Evolutionary conservation across 1,284 basidiomycete genomes (phyloP), one percentile per base, ranked within the genome.

Genomic region (Trametes sp.): DNA sequence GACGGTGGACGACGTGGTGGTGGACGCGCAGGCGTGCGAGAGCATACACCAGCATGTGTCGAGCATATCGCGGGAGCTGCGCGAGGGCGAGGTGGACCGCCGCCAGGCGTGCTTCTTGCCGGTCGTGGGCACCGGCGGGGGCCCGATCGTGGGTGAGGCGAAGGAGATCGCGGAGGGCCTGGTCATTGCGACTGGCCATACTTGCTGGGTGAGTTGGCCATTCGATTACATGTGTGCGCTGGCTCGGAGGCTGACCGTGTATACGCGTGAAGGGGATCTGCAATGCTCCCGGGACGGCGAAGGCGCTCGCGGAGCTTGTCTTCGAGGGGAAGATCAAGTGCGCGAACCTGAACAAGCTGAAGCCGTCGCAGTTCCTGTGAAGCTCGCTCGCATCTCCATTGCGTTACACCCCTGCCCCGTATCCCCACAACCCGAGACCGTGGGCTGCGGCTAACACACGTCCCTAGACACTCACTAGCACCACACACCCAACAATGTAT

Each of bases 71-170:
- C 63, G 72, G 19, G 82, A 85, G 67, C 76, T 91, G 42, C 74
- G 81, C 48, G 79, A 81, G 44, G 87, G 84, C 0, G 69, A 61
- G 49, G 76, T 89, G 2, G 80, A 83, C 35, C 80, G 73, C 59
- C 77, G 80, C n/a, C 90, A 92, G 74, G 89, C 89, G 10, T 92
- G 89, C 70, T 91, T 85, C 71, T 72, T 92, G 55, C 88, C 89
- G 0, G 75, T 80, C n/a, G 84, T 87, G 19, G 76, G 72, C 57
- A 64, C 71, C 1, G 81, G 78, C 2, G 78, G 76, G 14, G 88
- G 86, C 0, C 89, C 89, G 0, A 86, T 91, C 48, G 74, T 91
- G 14, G 89, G 88, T 2, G 81, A 83, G 64, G 84, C 82, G 26
- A 70, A 65, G 6, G 69, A 73, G 16, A 75, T 84, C 31, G 83